Percentiles rank a stretch among this genome's conserved stretches.
Evolutionary conservation across 768 basidiomycete species (phyloP).

Genomic region (Mycena rebaudengoi): DNA sequence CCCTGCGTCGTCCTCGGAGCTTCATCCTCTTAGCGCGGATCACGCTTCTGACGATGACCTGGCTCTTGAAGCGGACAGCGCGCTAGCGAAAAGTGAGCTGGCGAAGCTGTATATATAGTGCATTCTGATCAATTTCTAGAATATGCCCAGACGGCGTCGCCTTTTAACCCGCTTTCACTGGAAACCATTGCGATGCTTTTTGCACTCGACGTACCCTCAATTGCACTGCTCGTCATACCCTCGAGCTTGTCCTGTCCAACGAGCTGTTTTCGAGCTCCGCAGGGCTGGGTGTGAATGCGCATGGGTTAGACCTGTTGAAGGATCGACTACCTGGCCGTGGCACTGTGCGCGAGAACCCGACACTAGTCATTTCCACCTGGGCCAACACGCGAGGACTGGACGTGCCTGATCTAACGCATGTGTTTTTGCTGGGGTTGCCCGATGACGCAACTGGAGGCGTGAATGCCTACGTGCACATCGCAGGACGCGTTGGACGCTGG

Average conservation of each 20-base stretch:
- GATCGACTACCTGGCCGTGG: conserved; percentile 47
- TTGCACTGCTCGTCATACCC: conserved; percentile 75
- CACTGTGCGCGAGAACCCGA: conserved; percentile 57
- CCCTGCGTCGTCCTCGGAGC: conserved; percentile 13
- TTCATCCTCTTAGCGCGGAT: conserved; percentile 24
- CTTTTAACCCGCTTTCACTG: conserved; percentile 62
- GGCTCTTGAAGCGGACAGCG: conserved; percentile 25
- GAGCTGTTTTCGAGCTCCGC: conserved; percentile 72
- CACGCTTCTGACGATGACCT: conserved; percentile 26
- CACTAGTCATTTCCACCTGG: conserved; percentile 71
- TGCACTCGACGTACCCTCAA: conserved; percentile 74
- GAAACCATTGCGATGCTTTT: conserved; percentile 78
- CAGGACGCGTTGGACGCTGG: conserved; percentile 83
- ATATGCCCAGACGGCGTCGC: conserved; percentile 54
- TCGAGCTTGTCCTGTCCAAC: conserved; percentile 66
- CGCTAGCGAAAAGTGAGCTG: conserved; percentile 34
- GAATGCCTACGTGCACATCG: conserved; percentile 69
- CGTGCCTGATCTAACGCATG: conserved; percentile 74
- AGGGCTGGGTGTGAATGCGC: conserved; percentile 72
- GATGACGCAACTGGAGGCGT: conserved; percentile 56
- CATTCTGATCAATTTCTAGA: conserved; percentile 43
- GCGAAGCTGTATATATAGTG: not conserved
- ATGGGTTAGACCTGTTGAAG: conserved; percentile 61
- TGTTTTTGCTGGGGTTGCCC: conserved; percentile 75
- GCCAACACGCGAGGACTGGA: conserved; percentile 80